These are phyloP conservation scores for Picocystis sp. DNA, from an alignment of 163 green algal genomes.

Conservation along the genomic window DNA sequence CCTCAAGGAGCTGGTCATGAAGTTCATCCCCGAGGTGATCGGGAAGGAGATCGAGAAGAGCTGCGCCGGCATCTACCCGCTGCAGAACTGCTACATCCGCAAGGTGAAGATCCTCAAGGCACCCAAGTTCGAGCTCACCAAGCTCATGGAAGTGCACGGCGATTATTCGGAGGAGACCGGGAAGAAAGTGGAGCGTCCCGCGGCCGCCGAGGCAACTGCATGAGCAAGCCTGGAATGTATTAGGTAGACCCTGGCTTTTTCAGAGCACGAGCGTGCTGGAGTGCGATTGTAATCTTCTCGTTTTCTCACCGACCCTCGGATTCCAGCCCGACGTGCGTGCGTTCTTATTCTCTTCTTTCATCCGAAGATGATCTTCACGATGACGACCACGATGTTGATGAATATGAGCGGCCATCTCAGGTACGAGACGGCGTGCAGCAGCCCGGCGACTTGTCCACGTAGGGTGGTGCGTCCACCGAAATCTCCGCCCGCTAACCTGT, in stretches of 20 bases:
- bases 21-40: slow-evolving; percentile 98
- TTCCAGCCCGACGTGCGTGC: neutral
- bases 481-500: neutral
- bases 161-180: slow-evolving; percentile 73
- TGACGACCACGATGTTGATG: slow-evolving; percentile 8
- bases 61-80: slow-evolving; percentile 72
- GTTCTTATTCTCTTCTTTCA: neutral
- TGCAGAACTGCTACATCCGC: slow-evolving; percentile 89
- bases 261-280: too few species aligned
- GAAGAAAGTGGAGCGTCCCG: slow-evolving; percentile 58
- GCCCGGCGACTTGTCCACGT: slow-evolving; percentile 2
- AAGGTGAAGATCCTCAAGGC: slow-evolving; percentile 98
- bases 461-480: neutral
- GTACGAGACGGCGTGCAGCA: slow-evolving; percentile 6
- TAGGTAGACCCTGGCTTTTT: too few species aligned
- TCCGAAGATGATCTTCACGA: slow-evolving; percentile 9
- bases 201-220: slow-evolving; percentile 22
- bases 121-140: slow-evolving; percentile 94
- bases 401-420: slow-evolving; percentile 8
- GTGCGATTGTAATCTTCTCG: too few species aligned
- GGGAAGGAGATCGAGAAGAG: slow-evolving; percentile 97
- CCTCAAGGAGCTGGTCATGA: slow-evolving; percentile 93
- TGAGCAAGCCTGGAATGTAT: too few species aligned
- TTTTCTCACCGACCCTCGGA: too few species aligned
- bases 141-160: slow-evolving; percentile 97